Base-by-base conservation (phyloP, 2,329 filamentous ascomycete species). In the Monilinia aucupariae region DNA sequence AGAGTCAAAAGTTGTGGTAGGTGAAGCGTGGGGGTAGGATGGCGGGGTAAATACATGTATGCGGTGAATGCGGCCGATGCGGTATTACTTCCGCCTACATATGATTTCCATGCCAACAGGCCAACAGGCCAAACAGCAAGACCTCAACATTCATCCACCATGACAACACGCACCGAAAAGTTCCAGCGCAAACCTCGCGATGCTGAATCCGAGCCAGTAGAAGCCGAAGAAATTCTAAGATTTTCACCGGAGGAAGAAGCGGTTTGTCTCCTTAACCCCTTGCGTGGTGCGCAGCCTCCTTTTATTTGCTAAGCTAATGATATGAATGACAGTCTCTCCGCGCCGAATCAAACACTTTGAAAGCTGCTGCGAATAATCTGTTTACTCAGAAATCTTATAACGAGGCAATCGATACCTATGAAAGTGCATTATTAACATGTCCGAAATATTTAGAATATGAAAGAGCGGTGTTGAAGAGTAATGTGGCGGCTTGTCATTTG, bases 391-490 rank as follows among this genome's bases (percentile, higher is more conserved):
- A 84, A 49, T 84, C 86, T 66, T 94, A 89, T 76, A 83, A 87
- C 62, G 85, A 88, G 66, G 93, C 93, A 48, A 87, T 97, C 66
- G 83, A 86, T 68, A 88, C 84, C 65, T 97, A 97, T 77, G 88
- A 92, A 71, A 85, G 88, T 68, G 92, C 94, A 27, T 80, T 96
- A 3, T 81, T 85, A 15, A 83, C 86, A 9, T 92, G 91, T 71
- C 93, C 93, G 2, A 87, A 85, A 67, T 96, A 96, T 74, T 83
- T 96, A 32, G 86, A 93, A 74, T 96, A 91, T 77, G 91, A 96
- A 69, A 81, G 93, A 66, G 91, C 92, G 32, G 90, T 97, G 12
- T 80, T 97, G 7, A 85, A 88, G 64, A 92, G 89, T 74, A 97
- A 97, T 78, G 88, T 97, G 68, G 84, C 93, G 1, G 93, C 92